Base-by-base conservation (phyloP, 129 eudicot species). In the Logfia minima region DNA sequence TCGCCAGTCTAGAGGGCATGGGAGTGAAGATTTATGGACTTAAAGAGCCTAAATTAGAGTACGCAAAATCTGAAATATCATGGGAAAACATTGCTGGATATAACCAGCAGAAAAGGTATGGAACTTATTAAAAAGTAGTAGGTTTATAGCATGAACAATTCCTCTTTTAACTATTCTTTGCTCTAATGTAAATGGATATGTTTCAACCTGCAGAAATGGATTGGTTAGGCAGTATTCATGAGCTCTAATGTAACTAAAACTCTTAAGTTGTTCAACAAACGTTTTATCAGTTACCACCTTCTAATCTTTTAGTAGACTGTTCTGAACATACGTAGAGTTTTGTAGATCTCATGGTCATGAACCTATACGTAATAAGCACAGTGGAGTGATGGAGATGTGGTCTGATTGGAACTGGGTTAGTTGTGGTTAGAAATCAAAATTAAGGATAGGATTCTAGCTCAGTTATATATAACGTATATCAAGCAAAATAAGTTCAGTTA, bases 31-130 rank as follows among this genome's bases (percentile, higher is more conserved):
- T 95, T 41, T 95, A 77, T 84, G 99, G 99, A 35, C 75, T 91
- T 58, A 68, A 85, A 53, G 89, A 82, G 62, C 81, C 86, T 22
- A 83, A 73, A 72, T 1, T 55, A 13, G 91, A 70, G 71, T 22
- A 26, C 63, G 9, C 83, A 32, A 91, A 84, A 71, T 68, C 77
- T 45, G 92, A 89, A 59, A 88, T 91, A 55, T 85, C 99, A 55
- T 95, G 99, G 97, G 99, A 91, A 28, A 91, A 90, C 75, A 95
- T 91, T 71, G 99, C 97, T 78, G 99, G 99, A 21, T 95, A 95
- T 79, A 82, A 81, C 72, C 82, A 89, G 62, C 97, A 95, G 75
- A 95, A 95, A 74, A 77, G 99, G 99, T 89, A 88, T 43, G 56
- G 41, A 60, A 66, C 68, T 51, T 79, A 53, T 67, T 76, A 68